These are phyloP conservation scores for Leptographium radiaticola DNA, from an alignment of 2,329 filamentous ascomycete species.

Conservation along the genomic window DNA sequence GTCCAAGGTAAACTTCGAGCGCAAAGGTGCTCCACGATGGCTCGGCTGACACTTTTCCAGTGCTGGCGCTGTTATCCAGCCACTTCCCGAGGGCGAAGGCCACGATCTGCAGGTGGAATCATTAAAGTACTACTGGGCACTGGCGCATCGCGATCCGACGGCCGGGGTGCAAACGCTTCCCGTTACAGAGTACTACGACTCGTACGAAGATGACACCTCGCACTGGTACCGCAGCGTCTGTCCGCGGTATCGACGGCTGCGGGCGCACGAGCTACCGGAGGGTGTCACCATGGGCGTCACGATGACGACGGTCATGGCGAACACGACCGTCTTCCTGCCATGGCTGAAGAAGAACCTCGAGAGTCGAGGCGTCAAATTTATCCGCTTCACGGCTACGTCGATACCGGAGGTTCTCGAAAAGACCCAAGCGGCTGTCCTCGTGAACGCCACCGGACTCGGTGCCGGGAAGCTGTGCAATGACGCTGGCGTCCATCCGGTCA, in stretches of 20 bases:
- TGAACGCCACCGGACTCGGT: conserved; percentile 4
- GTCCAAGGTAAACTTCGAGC: not conserved
- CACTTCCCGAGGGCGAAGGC: not conserved
- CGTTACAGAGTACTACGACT: conserved; percentile 1
- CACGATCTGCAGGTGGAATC: not conserved
- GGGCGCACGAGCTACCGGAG: not conserved
- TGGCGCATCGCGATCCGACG: conserved; percentile 1
- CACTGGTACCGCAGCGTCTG: not conserved
- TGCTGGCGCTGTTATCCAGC: conserved; percentile 1
- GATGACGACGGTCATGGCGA: not conserved
- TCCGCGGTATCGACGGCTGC: not conserved
- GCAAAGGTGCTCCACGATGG: not conserved
- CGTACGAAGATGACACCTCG: not conserved
- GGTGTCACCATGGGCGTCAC: conserved; percentile 1
- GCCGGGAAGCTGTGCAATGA: conserved; percentile 1
- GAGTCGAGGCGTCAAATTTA: not conserved
- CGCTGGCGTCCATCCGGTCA: not conserved
- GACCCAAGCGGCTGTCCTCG: conserved; percentile 1
- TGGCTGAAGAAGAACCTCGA: conserved; percentile 1
- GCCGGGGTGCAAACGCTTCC: not conserved
- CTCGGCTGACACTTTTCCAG: not conserved
- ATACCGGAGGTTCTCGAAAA: not conserved
- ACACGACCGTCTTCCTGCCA: not conserved
- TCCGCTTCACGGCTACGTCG: not conserved
- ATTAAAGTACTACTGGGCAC: conserved; percentile 1